These are phyloP conservation scores for Debaryomyces coudertii DNA, from an alignment of 1,139 yeast genomes.

Conservation along the genomic window DNA sequence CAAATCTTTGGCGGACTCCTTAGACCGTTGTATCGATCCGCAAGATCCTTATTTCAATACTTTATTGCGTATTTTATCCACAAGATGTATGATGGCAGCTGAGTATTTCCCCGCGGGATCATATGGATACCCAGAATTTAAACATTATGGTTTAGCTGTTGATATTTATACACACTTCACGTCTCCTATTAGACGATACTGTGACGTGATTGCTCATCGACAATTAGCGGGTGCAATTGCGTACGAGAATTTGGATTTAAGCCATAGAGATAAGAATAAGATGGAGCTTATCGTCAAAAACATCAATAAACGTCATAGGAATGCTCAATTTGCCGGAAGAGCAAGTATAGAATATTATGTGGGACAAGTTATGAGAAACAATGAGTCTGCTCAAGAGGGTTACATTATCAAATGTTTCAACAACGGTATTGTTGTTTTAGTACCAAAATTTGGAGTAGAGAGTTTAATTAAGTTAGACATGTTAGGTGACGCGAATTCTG, in stretches of 20 bases:
- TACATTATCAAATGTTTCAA: slow-evolving; percentile 89
- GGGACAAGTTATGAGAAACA: slow-evolving; percentile 92
- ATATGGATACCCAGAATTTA: slow-evolving; percentile 88
- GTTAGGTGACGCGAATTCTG: slow-evolving; percentile 65
- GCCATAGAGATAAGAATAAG: slow-evolving; percentile 85
- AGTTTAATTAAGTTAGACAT: slow-evolving; percentile 84
- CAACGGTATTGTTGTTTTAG: slow-evolving; percentile 92
- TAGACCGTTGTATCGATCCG: slow-evolving; percentile 83
- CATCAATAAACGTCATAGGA: slow-evolving; percentile 92
- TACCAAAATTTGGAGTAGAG: slow-evolving; percentile 97
- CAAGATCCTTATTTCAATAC: slow-evolving; percentile 92
- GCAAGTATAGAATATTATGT: slow-evolving; percentile 97
- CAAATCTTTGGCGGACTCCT: slow-evolving; percentile 88
- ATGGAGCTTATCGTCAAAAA: slow-evolving; percentile 90
- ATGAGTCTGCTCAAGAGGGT: slow-evolving; percentile 78
- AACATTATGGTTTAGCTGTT: slow-evolving; percentile 96
- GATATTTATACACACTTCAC: slow-evolving; percentile 98
- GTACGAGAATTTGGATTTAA: slow-evolving; percentile 79
- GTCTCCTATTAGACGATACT: slow-evolving; percentile 96
- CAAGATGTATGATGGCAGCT: slow-evolving; percentile 99
- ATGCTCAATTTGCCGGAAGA: slow-evolving; percentile 98
- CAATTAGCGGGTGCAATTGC: slow-evolving; percentile 97
- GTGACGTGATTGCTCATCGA: slow-evolving; percentile 96
- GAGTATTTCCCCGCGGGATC: slow-evolving; percentile 96
- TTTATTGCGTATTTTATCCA: slow-evolving; percentile 91